phyloP scores from a whole-genome alignment of 306 rosid genomes.

The Cotoneaster glaucophyllus region DNA sequence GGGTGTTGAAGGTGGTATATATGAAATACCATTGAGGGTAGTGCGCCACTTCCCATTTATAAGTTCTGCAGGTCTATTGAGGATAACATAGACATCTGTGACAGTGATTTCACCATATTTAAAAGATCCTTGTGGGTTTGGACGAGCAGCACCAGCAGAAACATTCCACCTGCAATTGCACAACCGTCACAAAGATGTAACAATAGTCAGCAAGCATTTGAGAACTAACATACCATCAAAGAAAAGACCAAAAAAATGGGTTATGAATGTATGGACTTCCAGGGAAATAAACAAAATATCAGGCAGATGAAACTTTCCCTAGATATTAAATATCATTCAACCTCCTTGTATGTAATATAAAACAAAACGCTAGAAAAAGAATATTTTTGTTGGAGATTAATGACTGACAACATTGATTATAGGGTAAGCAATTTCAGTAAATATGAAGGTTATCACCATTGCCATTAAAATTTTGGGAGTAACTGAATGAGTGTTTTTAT shows the following conservation, averaged over 20 bases:
- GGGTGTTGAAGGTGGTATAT: slow-evolving; percentile 76
- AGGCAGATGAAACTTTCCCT: neutral
- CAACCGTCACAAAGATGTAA: slow-evolving; percentile 6
- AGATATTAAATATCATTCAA: neutral
- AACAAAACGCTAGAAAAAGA: neutral
- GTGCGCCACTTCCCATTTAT: slow-evolving; percentile 70
- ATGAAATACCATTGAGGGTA: slow-evolving; percentile 79
- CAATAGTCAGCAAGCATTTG: slow-evolving; percentile 8
- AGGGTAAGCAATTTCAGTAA: neutral
- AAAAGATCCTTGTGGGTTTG: slow-evolving; percentile 87
- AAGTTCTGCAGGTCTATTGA: slow-evolving; percentile 66
- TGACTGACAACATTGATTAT: neutral
- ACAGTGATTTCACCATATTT: slow-evolving; percentile 62
- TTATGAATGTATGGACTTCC: neutral
- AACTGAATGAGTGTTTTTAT: neutral
- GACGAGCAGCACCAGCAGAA: slow-evolving; percentile 85
- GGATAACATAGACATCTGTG: slow-evolving; percentile 59
- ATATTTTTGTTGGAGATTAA: neutral
- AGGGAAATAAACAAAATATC: neutral
- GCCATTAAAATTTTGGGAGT: neutral
- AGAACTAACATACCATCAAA: neutral
- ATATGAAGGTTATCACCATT: neutral
- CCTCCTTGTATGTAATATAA: neutral
- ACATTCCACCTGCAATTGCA: slow-evolving; percentile 56
- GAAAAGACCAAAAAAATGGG: neutral